Percentiles rank a stretch among this genome's conserved stretches.
Conservation (phyloP, 2,329 filamentous ascomycete genomes). For the Tolypocladium tundrense region DNA sequence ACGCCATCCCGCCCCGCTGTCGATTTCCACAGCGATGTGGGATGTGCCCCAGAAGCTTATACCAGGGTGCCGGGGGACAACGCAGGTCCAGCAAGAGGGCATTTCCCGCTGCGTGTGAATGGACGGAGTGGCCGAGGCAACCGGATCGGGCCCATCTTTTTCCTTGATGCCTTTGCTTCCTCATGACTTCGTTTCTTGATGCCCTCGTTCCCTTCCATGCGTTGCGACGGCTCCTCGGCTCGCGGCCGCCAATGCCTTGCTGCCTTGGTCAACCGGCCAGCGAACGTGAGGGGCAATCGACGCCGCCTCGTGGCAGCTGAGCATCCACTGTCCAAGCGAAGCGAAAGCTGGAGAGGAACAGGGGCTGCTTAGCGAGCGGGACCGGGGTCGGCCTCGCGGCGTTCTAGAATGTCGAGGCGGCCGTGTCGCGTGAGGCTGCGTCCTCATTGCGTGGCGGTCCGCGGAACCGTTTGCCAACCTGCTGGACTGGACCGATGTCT, state of each 20-base stretch:
- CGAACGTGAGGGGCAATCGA: not conserved
- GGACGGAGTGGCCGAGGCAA: no score
- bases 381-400: not conserved
- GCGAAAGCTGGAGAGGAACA: not conserved
- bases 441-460: not conserved
- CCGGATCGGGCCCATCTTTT: no score
- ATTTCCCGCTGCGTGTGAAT: no score
- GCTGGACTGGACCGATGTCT: no score
- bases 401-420: not conserved
- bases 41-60: not conserved
- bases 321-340: not conserved
- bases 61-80: not conserved
- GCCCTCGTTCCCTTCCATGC: no score
- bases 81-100: no score
- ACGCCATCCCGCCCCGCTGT: not conserved
- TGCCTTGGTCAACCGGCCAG: no score
- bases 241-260: no score
- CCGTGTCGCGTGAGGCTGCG: not conserved
- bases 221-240: no score
- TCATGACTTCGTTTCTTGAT: no score
- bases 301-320: not conserved
- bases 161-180: no score
- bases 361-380: not conserved
- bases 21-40: not conserved
- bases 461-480: no score